phyloP scores from a whole-genome alignment of 768 basidiomycete genomes.

The Agaricus bisporus region DNA sequence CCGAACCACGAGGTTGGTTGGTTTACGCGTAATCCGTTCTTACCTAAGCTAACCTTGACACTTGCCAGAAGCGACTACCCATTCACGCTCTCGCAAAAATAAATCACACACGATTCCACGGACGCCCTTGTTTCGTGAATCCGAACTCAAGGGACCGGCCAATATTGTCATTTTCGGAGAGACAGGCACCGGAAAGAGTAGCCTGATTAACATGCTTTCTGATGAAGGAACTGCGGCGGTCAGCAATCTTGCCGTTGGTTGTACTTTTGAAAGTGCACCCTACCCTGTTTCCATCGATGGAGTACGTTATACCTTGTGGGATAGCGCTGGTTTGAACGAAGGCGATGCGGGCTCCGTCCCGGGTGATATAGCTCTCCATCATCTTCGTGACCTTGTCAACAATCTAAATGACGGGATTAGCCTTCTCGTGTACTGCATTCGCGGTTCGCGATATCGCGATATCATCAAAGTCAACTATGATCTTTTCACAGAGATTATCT shows the following conservation, averaged over 20 bases:
- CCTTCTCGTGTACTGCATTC: constrained; percentile 30
- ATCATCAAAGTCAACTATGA: constrained; percentile 12
- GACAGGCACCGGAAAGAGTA: constrained; percentile 34
- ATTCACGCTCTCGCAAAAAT: neutral
- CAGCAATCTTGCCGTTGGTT: constrained; percentile 26
- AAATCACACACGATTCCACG: neutral
- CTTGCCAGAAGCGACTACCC: neutral
- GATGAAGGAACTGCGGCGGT: constrained; percentile 20
- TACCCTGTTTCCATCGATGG: constrained; percentile 22
- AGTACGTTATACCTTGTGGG: constrained; percentile 23
- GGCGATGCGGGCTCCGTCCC: constrained; percentile 18
- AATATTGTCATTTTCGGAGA: constrained; percentile 38
- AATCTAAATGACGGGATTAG: constrained; percentile 28
- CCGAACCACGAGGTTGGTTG: too few relatives aligned
- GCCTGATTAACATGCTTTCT: constrained; percentile 34
- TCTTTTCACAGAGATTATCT: constrained; percentile 8
- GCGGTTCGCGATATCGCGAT: constrained; percentile 8
- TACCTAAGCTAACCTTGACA: neutral
- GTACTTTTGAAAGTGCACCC: constrained; percentile 26
- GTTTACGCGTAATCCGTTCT: neutral
- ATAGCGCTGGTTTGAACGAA: constrained; percentile 36
- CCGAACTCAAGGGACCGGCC: neutral
- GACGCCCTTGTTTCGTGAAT: constrained; percentile 1
- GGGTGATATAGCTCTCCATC: constrained; percentile 16
- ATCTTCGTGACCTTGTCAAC: constrained; percentile 25